A percentile compares a stretch with the other conserved stretches of the same genome.
Conservation (phyloP, 495 filamentous ascomycete genomes). For the Ramalina peruviana region DNA sequence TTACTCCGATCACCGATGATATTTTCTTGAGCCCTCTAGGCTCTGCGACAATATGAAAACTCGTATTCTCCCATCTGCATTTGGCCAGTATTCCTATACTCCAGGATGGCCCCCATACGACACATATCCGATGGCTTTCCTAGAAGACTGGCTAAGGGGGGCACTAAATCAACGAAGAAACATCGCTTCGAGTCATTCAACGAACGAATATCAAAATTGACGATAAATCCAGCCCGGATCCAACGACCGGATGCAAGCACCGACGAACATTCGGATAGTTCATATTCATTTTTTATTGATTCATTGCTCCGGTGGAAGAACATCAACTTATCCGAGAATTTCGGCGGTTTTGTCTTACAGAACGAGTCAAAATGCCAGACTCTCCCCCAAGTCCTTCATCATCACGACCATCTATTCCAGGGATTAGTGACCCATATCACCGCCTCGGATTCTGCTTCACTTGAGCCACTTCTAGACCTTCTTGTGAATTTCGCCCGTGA, state of each 20-base stretch:
- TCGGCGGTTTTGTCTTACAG: constrained; percentile 57
- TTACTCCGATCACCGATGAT: too few relatives aligned
- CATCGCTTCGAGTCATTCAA: constrained; percentile 90
- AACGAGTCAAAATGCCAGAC: constrained; percentile 69
- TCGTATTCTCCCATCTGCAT: too few relatives aligned
- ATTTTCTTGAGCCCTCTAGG: too few relatives aligned
- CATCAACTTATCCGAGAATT: constrained; percentile 71
- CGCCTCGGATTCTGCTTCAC: constrained; percentile 52
- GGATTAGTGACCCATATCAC: constrained; percentile 66
- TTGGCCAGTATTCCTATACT: too few relatives aligned
- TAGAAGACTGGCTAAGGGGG: constrained; percentile 43
- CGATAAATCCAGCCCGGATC: constrained; percentile 80
- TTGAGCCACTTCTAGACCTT: constrained; percentile 76
- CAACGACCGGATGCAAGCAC: constrained; percentile 64
- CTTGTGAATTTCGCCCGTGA: constrained; percentile 86
- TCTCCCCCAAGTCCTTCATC: constrained; percentile 79
- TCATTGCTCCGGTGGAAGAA: constrained; percentile 81
- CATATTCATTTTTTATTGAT: constrained; percentile 66
- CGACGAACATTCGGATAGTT: constrained; percentile 47
- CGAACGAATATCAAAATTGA: constrained; percentile 81
- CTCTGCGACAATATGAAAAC: too few relatives aligned
- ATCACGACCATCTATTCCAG: constrained; percentile 71
- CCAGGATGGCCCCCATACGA: constrained; percentile 41
- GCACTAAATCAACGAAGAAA: constrained; percentile 61
- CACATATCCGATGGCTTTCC: constrained; percentile 53